These are phyloP conservation scores for Pulveroboletus sp. DNA, from an alignment of 768 basidiomycete genomes.

Conservation along the genomic window DNA sequence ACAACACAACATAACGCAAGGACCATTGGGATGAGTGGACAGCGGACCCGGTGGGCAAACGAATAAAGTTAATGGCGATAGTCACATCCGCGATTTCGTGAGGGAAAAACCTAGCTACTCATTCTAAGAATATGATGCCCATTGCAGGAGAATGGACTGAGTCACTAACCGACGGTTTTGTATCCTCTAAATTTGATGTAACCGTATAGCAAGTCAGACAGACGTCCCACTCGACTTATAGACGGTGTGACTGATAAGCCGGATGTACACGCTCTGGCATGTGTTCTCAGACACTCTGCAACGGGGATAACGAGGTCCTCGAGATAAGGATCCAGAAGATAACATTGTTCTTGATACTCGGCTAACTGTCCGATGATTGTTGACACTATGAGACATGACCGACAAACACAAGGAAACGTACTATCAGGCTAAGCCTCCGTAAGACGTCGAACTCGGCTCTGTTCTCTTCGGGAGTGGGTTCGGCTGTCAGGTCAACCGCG, in stretches of 20 bases:
- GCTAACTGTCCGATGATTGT: slow-evolving; percentile 51
- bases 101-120: slow-evolving; percentile 85
- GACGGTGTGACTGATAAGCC: slow-evolving; percentile 26
- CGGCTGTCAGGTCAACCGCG: slow-evolving; percentile 38
- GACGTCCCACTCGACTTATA: slow-evolving; percentile 40
- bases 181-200: slow-evolving; percentile 86
- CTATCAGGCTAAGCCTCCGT: slow-evolving; percentile 45
- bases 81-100: slow-evolving; percentile 83
- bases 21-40: slow-evolving; percentile 59
- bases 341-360: slow-evolving; percentile 90
- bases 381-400: not conserved
- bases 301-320: slow-evolving; percentile 75
- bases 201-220: slow-evolving; percentile 65
- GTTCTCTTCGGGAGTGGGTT: slow-evolving; percentile 42
- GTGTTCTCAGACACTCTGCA: slow-evolving; percentile 55
- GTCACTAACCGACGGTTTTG: slow-evolving; percentile 80
- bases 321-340: slow-evolving; percentile 86
- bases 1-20: slow-evolving; percentile 73
- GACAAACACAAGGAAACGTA: slow-evolving; percentile 32
- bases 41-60: slow-evolving; percentile 40
- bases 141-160: slow-evolving; percentile 1
- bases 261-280: slow-evolving; percentile 41
- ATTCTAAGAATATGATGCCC: slow-evolving; percentile 16
- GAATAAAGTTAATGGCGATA: slow-evolving; percentile 65
- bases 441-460: slow-evolving; percentile 38